Base-by-base conservation (phyloP, 768 basidiomycete genomes). In the Naganishia onofrii region DNA sequence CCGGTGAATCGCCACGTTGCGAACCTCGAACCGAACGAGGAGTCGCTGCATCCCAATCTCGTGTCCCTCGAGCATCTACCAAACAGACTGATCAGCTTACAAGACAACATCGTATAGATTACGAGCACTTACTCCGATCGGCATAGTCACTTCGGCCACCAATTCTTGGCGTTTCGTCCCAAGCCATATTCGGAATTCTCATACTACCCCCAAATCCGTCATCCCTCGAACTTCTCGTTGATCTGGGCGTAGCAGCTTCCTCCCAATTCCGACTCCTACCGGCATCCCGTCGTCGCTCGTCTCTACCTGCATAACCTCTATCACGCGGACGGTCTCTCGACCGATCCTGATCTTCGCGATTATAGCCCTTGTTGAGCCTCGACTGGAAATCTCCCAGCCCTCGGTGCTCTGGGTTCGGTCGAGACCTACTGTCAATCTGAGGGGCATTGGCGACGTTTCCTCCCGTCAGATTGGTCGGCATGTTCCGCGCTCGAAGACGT, bases 311-410 rank as follows among this genome's bases (percentile, higher is more conserved):
- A 21, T 82, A 80, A 44, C 82, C 80, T 42, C 85, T 85, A n/a
- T 85, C 87, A 21, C 89, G 88, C 3, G 88, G 88, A 15, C 86
- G 82, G 9, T 78, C 77, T 29, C 78, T 72, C 29, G 74, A 80
- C 70, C 63, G 58, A 83, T 84, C 34, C 80, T 80, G 84, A 84
- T 69, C 60, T 56, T 72, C 67, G 8, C 71, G 57, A 84, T 64
- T 85, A 83, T 75, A 86, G 76, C 74, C 86, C 83, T 90, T 87
- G 80, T 98, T 97, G 19, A 87, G 86, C n/a, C 95, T 86, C n/a
- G 90, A 86, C 71, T 96, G 89, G 78, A 94, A 98, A 71, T 96
- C 93, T 13, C 90, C 91, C 0, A 96, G 83, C n/a, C 93, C 93
- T 71, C 86, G 87, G 2, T 88, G 88, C 9, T 79, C 87, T 2